Percentiles rank a stretch among this genome's conserved stretches.
phyloP scores from a whole-genome alignment of 2,329 filamentous ascomycete species.

The Fusarium drepaniforme region DNA sequence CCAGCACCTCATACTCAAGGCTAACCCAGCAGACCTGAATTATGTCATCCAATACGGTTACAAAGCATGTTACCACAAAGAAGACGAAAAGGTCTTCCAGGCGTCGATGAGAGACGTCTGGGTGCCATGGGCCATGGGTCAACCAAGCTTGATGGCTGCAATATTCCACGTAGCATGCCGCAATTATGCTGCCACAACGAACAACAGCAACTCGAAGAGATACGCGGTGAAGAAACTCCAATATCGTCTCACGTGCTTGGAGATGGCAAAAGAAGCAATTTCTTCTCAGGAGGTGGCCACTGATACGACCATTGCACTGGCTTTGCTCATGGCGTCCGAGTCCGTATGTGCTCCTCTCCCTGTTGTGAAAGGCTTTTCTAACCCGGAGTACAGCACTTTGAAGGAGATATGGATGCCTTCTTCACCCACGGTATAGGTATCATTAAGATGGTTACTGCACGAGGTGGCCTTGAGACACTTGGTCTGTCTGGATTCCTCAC shows the following conservation, averaged over 20 bases:
- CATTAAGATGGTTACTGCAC: conserved; percentile 18
- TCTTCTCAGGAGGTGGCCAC: conserved; percentile 1
- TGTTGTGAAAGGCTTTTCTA: not conserved
- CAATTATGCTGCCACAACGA: conserved; percentile 23
- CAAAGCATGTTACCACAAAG: conserved; percentile 8
- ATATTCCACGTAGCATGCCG: conserved; percentile 33
- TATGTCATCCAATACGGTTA: conserved; percentile 17
- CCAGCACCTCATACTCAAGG: not conserved
- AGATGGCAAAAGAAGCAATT: conserved; percentile 19
- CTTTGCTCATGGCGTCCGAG: conserved; percentile 21
- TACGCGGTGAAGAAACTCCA: conserved; percentile 8
- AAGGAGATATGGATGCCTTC: conserved; percentile 17
- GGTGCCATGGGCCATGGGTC: conserved; percentile 28
- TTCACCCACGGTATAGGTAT: conserved; percentile 7
- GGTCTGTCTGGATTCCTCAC: conserved; percentile 19
- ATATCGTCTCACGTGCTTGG: conserved; percentile 7
- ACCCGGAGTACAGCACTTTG: not conserved
- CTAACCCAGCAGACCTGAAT: not conserved
- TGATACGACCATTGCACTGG: conserved; percentile 16
- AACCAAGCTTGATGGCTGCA: conserved; percentile 26
- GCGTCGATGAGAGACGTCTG: conserved; percentile 15
- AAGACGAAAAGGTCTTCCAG: not conserved
- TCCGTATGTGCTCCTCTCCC: not conserved
- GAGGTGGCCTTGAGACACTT: conserved; percentile 13
- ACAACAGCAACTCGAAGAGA: conserved; percentile 5